Base-by-base conservation (phyloP, 148 eudicot genomes). In the Silene conica region DNA sequence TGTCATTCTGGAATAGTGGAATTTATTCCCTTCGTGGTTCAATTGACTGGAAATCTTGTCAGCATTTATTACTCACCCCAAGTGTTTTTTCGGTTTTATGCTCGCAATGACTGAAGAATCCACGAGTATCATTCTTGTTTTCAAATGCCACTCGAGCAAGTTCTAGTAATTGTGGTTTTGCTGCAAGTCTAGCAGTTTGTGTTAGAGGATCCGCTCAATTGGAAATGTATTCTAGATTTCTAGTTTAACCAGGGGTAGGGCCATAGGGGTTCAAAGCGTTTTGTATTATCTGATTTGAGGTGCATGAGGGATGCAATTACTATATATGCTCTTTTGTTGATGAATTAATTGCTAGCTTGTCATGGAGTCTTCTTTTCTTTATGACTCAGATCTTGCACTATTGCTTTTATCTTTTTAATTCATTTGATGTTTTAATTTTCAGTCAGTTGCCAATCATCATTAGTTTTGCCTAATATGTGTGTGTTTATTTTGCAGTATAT, bases 401-500 rank as follows among this genome's bases (percentile, higher is more conserved):
- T 66, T 66, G 8, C 23, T 67, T 38, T 20, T 46, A 50, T 69
- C 41, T 25, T 50, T 6, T 50, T 15, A 50, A 65, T 58, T 61
- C 20, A 15, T 74, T 43, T 45, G 20, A 54, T 74, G 23, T 38
- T 31, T 79, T 5, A 43, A 0, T 1, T 76, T 18, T 41, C 20
- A 21, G 68, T 64, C 26, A 20, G 56, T 48, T 52, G 50, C 56
- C 50, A 66, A 28, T 72, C 63, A 72, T 80, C 34, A 13, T 72
- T 26, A 67, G 43, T 65, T 22, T 18, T 69, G 15, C 52, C 13
- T 15, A 52, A 15, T 52, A 1, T 50, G 4, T 69, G 38, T 81
- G 59, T 80, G 34, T 31, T 78, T 63, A 64, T 81, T 55, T 79
- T 73, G 87, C 99, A 95, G 99, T 92, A 92, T 86, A 90, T 89